A percentile compares a stretch with the other conserved stretches of the same genome.
These are phyloP conservation scores for Lathyrus aphaca DNA, from an alignment of 306 rosid species.

Conservation along the genomic window DNA sequence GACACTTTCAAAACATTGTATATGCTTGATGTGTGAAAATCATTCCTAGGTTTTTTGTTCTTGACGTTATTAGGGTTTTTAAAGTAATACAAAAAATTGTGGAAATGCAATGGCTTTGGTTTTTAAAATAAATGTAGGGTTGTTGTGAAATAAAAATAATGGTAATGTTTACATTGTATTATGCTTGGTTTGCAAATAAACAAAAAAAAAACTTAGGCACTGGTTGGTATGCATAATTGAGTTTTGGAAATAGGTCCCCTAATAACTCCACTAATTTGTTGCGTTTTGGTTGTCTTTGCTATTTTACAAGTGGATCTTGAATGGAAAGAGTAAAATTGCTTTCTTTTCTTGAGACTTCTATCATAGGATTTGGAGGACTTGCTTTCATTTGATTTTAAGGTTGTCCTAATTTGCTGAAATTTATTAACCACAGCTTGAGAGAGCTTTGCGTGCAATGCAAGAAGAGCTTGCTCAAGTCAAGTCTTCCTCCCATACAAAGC, in stretches of 20 bases:
- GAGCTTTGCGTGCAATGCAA: conserved; percentile 60
- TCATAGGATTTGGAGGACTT: conserved; percentile 9
- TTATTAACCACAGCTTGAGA: conserved; percentile 68
- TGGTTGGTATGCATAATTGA: not conserved
- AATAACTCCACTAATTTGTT: conserved; percentile 3
- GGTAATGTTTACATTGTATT: not conserved
- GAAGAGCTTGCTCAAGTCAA: conserved; percentile 61
- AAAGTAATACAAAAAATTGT: not conserved
- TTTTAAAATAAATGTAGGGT: not conserved
- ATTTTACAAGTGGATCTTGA: conserved; percentile 21
- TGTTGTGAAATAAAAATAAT: conserved; percentile 3
- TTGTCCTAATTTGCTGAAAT: conserved; percentile 34
- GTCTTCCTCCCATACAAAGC: conserved; percentile 61
- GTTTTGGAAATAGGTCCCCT: not conserved
- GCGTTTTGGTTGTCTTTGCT: conserved; percentile 7
- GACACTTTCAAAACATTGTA: not conserved
- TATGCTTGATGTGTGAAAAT: not conserved
- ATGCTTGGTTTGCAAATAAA: not conserved
- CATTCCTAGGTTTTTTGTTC: not conserved
- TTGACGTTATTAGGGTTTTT: not conserved
- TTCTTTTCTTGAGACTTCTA: conserved; percentile 2
- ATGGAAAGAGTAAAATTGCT: not conserved
- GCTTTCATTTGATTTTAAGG: conserved; percentile 22
- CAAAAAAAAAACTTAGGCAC: not conserved
- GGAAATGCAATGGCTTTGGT: not conserved